Percentiles rank a stretch among this genome's conserved stretches.
phyloP scores from a whole-genome alignment of 1,139 yeast species.

The Kazachstania sp. region DNA sequence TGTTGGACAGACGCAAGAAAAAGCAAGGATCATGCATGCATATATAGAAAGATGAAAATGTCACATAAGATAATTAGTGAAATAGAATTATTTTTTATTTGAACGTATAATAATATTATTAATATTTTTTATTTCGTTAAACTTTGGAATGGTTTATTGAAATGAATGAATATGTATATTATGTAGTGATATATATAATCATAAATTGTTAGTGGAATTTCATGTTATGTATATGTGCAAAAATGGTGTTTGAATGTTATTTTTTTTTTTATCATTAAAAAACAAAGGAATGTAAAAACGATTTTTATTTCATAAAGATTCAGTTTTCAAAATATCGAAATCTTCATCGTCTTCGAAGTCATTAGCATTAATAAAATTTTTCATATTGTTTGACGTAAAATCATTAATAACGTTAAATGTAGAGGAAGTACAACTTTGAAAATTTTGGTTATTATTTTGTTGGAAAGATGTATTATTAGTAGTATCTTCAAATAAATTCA shows the following conservation, averaged over 20 bases:
- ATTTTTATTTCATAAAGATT: conserved; percentile 1
- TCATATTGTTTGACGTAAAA: neutral
- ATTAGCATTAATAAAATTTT: conserved; percentile 1
- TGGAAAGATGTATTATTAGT: neutral
- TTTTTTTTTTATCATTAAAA: neutral
- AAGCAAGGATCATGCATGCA: no score
- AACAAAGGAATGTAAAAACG: neutral
- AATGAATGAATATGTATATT: neutral
- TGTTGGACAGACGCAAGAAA: no score
- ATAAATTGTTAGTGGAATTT: neutral
- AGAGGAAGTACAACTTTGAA: neutral
- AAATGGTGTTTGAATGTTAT: neutral
- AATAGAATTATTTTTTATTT: no score
- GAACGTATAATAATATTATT: no score
- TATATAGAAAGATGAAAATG: no score
- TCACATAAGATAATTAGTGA: no score
- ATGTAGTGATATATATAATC: neutral
- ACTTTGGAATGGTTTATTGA: neutral
- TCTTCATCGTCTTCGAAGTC: conserved; percentile 4
- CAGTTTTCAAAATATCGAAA: conserved; percentile 4
- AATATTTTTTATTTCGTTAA: neutral
- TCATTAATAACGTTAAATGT: conserved; percentile 2
- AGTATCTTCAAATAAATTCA: conserved; percentile 4
- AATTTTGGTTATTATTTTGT: neutral
- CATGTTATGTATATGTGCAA: conserved; percentile 1